Evolutionary conservation across 1,139 yeast genomes (phyloP), one percentile per base, ranked within the genome.

Genomic region (Kurtzmaniella quercitrusa): DNA sequence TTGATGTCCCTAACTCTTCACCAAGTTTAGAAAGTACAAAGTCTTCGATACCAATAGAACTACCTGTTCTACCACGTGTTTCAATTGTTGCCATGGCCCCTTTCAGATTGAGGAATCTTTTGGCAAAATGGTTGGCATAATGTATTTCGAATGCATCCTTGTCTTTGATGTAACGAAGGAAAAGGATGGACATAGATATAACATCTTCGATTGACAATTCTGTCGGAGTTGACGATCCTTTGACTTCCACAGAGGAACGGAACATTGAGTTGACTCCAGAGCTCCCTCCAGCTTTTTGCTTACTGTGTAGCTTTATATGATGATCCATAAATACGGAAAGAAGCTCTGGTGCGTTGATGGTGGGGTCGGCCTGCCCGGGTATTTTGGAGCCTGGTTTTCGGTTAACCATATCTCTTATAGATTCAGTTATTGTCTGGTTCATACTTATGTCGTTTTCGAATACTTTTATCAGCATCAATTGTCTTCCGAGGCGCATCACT

Each of bases 81-180:
- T 47, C 50, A 1, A 54, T 36, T 5, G 45, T 42, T 8, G 47
- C 46, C 2, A 46, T 42, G n/a, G 17, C 36, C 48, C 61, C 60
- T 47, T 76, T 77, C 12, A 74, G 54, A 45, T 74, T 80, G 45
- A 87, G 82, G 43, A 93, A 71, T 46, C 98, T 69, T 57, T 88
- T 88, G 1, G 98, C 97, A 49, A 93, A 74, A 64, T 88, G 96
- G 43, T 84, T 86, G 52, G 91, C 91, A 62, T 88, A 93, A 50
- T 85, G 83, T 28, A 79, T 82, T 59, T 88, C 96, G 63, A 93
- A 93, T 33, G 88, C 70, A 61, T 93, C 98, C 57, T 88, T 91
- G 53, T 93, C 97, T 42, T 79, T 74, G 35, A 93, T 73, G 52
- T 79, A 82, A 44, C 84, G 69, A 54, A 89, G 82, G 37, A 93